Percentiles rank a stretch among this genome's conserved stretches.
phyloP scores from a whole-genome alignment of 1,284 basidiomycete species.

The Rhodotorula mucilaginosa region DNA sequence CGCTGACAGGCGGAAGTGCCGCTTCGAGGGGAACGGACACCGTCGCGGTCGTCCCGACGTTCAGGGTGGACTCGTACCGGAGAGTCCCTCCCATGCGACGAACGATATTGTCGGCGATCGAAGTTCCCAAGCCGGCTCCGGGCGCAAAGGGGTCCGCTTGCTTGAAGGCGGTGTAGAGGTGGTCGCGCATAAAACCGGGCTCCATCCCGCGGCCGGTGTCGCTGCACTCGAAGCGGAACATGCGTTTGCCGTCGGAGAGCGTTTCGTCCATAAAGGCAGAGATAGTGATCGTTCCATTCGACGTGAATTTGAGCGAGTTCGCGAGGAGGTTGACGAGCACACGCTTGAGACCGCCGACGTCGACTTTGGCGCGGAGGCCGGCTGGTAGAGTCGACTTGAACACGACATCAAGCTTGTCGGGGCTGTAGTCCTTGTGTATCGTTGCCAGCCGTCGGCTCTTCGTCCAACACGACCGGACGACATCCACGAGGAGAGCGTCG shows the following conservation, averaged over 20 bases:
- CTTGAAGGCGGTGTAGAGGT: constrained; percentile 16
- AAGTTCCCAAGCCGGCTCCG: constrained; percentile 30
- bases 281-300: neutral
- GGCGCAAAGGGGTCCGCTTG: constrained; percentile 28
- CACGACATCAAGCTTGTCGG: constrained; percentile 10
- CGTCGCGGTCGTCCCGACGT: constrained; percentile 11
- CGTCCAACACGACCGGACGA: constrained; percentile 4
- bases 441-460: neutral
- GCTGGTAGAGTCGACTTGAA: neutral
- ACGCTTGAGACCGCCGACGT: constrained; percentile 19
- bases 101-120: constrained; percentile 13
- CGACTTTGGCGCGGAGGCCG: constrained; percentile 1
- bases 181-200: constrained; percentile 8
- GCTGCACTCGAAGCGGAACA: constrained; percentile 12
- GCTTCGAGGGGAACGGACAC: constrained; percentile 21
- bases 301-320: constrained; percentile 19
- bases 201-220: constrained; percentile 23
- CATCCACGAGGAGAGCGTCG: constrained; percentile 6
- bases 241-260: neutral
- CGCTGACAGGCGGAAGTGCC: neutral
- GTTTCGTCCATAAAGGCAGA: no score
- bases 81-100: constrained; percentile 16
- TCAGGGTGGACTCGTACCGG: constrained; percentile 2
- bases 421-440: neutral
- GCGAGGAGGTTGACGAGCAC: constrained; percentile 16